A percentile compares a stretch with the other conserved stretches of the same genome.
Evolutionary conservation across 2,329 filamentous ascomycete species (phyloP).

Genomic region (Fusarium domesticum): DNA sequence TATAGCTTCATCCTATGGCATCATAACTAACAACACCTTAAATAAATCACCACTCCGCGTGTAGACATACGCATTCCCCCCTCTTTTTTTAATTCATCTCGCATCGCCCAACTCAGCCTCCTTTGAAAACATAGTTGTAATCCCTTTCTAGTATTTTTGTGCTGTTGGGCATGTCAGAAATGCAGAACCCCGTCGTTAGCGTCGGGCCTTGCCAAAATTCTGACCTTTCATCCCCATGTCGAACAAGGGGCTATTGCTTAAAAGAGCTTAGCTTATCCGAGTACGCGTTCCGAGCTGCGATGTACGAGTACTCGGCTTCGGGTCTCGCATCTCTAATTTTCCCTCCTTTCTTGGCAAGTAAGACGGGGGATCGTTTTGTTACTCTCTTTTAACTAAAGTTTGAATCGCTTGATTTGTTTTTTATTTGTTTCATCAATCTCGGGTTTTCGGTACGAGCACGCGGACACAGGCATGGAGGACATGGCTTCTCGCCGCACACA

Average conservation of each 20-base stretch:
- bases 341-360: conserved; percentile 6
- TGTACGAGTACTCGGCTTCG: conserved; percentile 25
- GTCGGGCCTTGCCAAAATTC: too few species aligned
- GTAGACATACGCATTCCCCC: conserved; percentile 3
- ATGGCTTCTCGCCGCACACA: conserved; percentile 30
- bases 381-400: neutral
- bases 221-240: neutral
- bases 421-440: conserved; percentile 4
- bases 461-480: conserved; percentile 11
- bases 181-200: too few species aligned
- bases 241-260: too few species aligned
- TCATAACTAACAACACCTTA: too few species aligned
- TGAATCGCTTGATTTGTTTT: neutral
- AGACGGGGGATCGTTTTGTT: conserved; percentile 3
- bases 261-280: conserved; percentile 18
- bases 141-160: neutral
- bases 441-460: conserved; percentile 17
- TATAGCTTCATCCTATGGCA: too few species aligned
- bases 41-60: too few species aligned
- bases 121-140: neutral
- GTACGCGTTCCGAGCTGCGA: conserved; percentile 17
- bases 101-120: conserved; percentile 2
- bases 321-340: conserved; percentile 8
- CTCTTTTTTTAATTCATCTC: conserved; percentile 4
- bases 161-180: too few species aligned